Percentiles rank a stretch among this genome's conserved stretches.
These are phyloP conservation scores for Chamaecyparis obtusa DNA, from an alignment of 75 land plant species.

Conservation along the genomic window DNA sequence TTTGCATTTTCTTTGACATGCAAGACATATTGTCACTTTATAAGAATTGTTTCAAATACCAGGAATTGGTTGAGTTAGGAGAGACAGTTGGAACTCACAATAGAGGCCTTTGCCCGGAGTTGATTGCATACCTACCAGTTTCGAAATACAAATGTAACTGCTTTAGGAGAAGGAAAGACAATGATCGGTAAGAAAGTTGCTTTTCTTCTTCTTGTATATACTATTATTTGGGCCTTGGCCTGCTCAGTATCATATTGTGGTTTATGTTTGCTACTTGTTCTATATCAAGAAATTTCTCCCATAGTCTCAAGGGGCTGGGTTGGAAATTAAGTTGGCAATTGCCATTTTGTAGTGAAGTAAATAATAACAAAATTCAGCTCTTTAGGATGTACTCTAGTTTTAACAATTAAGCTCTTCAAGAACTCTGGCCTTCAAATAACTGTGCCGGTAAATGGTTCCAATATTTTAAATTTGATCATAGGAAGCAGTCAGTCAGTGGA, in stretches of 20 bases:
- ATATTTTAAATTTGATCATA: background rate
- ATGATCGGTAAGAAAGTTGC: slow-evolving; percentile 35
- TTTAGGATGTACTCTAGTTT: background rate
- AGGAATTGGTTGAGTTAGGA: slow-evolving; percentile 86
- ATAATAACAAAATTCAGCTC: background rate
- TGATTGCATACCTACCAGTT: slow-evolving; percentile 57
- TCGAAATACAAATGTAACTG: slow-evolving; percentile 43
- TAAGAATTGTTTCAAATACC: slow-evolving; percentile 16
- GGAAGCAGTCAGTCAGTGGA: background rate
- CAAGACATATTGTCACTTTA: background rate
- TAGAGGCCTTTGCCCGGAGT: slow-evolving; percentile 65
- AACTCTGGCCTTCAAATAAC: background rate
- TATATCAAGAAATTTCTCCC: background rate
- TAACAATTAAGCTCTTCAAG: background rate
- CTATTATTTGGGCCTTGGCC: background rate
- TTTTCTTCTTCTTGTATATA: background rate
- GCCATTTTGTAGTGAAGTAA: background rate
- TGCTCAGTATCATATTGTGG: background rate
- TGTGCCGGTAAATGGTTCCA: background rate
- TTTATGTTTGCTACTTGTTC: background rate
- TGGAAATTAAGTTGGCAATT: background rate
- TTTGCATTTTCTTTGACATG: background rate
- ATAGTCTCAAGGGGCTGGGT: background rate
- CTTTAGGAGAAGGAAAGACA: slow-evolving; percentile 40
- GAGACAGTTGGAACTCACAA: slow-evolving; percentile 85